These are phyloP conservation scores for Penstemon newberryi DNA, from an alignment of 257 asterid genomes.

Conservation along the genomic window DNA sequence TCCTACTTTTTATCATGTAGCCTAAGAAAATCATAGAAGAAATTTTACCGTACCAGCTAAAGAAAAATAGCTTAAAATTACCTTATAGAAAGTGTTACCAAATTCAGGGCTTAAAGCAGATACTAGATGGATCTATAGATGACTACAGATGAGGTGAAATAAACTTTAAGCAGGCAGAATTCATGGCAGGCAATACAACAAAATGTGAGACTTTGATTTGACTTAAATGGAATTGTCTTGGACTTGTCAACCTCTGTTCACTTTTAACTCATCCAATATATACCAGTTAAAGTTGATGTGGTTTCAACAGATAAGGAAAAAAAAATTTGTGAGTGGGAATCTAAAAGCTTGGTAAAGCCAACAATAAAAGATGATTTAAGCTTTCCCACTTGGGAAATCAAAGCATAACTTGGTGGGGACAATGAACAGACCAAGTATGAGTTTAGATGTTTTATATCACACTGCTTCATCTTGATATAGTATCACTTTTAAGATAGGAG, in stretches of 20 bases:
- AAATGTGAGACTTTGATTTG: conserved; percentile 1
- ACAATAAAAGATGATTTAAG: conserved; percentile 38
- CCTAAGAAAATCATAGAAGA: no score
- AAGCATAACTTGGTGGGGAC: conserved; percentile 50
- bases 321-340: conserved; percentile 30
- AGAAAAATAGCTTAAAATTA: not conserved
- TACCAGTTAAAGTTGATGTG: conserved; percentile 27
- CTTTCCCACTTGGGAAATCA: conserved; percentile 33
- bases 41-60: conserved; percentile 3
- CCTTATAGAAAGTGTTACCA: conserved; percentile 1
- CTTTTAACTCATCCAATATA: conserved; percentile 19
- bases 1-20: no score
- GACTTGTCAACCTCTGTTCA: conserved; percentile 22
- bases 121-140: not conserved
- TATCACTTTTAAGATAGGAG: conserved; percentile 11
- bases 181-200: conserved; percentile 3
- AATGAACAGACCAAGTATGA: conserved; percentile 31
- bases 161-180: no score
- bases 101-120: not conserved
- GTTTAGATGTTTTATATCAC: conserved; percentile 30
- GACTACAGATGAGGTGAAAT: no score
- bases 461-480: conserved; percentile 30
- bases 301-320: conserved; percentile 16
- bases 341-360: conserved; percentile 32
- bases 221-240: conserved; percentile 4